Evolutionary conservation across 1,284 basidiomycete species (phyloP).

Genomic region (Leccinum subspadiceum): DNA sequence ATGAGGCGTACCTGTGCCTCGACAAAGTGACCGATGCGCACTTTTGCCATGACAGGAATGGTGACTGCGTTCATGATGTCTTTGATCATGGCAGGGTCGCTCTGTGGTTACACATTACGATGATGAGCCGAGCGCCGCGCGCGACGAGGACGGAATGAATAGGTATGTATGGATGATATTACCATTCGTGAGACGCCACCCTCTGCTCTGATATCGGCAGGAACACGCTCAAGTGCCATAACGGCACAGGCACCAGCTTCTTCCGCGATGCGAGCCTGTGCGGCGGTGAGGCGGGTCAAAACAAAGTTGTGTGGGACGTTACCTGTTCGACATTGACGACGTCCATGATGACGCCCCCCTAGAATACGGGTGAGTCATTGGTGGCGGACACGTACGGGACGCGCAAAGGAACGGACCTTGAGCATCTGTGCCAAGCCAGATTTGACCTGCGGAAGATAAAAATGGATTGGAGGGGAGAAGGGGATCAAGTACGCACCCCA

Average conservation of each 20-base stretch:
- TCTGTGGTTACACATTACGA: constrained; percentile 45
- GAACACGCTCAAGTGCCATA: constrained; percentile 95
- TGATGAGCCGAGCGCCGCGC: neutral
- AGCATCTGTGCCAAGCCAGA: constrained; percentile 94
- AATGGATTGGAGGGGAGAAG: neutral
- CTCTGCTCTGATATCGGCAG: constrained; percentile 89
- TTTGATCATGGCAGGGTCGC: constrained; percentile 97
- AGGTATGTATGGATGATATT: constrained; percentile 20
- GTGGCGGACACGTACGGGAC: neutral
- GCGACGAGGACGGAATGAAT: neutral
- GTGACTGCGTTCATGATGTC: constrained; percentile 90
- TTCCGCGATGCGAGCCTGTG: constrained; percentile 91
- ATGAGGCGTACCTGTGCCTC: constrained; percentile 74
- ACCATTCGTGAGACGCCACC: constrained; percentile 96
- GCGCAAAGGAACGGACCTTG: constrained; percentile 54
- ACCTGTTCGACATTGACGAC: constrained; percentile 85
- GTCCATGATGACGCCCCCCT: constrained; percentile 93
- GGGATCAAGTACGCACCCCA: constrained; percentile 49
- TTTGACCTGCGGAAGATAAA: constrained; percentile 64
- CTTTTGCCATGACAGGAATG: constrained; percentile 92
- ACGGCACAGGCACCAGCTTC: constrained; percentile 98
- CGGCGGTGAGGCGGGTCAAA: constrained; percentile 5
- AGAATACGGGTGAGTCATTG: neutral
- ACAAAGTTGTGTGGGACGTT: neutral
- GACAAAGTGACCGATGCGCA: constrained; percentile 95